Percentiles rank a stretch among this genome's conserved stretches.
Evolutionary conservation across 1,284 basidiomycete genomes (phyloP).

Genomic region (Athelia psychrophila): DNA sequence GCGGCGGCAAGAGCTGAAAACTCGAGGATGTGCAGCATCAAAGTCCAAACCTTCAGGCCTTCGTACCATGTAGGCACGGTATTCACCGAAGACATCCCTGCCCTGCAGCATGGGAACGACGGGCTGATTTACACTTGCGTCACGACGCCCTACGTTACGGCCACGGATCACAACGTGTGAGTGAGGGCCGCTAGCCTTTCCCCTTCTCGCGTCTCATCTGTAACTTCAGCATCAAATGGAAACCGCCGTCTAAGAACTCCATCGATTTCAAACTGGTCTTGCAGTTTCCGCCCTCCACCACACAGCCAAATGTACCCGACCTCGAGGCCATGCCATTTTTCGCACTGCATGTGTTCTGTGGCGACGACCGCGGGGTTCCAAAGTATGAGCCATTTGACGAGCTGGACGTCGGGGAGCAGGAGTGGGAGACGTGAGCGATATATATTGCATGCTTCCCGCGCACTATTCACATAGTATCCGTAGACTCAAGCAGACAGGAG

Average conservation of each 20-base stretch:
- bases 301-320: constrained; percentile 65
- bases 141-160: constrained; percentile 79
- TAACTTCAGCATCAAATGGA: constrained; percentile 88
- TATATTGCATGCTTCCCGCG: constrained; percentile 3
- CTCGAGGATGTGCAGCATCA: constrained; percentile 49
- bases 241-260: constrained; percentile 96
- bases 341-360: constrained; percentile 76
- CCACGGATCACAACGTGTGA: constrained; percentile 91
- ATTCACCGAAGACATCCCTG: constrained; percentile 81
- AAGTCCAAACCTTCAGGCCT: constrained; percentile 86
- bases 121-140: constrained; percentile 97
- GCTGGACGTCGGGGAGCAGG: constrained; percentile 83
- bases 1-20: too few species aligned
- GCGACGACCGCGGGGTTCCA: constrained; percentile 54
- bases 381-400: constrained; percentile 87
- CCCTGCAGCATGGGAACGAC: constrained; percentile 92
- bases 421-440: constrained; percentile 84
- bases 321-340: constrained; percentile 86
- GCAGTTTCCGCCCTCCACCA: constrained; percentile 75
- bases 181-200: constrained; percentile 18
- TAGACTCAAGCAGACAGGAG: constrained; percentile 82
- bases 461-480: constrained; percentile 6
- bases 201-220: constrained; percentile 6
- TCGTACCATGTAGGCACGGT: constrained; percentile 89
- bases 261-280: constrained; percentile 96